Evolutionary conservation across 257 asterid species (phyloP).

Genomic region (Misopates orontium): DNA sequence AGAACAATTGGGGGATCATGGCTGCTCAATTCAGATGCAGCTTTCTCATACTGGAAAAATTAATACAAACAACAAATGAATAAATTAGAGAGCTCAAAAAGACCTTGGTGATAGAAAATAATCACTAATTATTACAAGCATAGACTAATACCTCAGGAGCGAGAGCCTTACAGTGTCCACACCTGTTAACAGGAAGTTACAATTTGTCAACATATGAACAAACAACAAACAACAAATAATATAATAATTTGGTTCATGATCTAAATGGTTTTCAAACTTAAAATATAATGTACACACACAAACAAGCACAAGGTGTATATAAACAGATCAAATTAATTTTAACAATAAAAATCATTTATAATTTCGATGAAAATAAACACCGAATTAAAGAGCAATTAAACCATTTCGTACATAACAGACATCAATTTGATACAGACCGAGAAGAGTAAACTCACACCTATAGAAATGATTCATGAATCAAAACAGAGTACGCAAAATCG

Average conservation of each 20-base stretch:
- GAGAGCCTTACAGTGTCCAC: slow-evolving; percentile 89
- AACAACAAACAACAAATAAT: neutral
- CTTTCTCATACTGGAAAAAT: slow-evolving; percentile 64
- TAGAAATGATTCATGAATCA: too few species aligned
- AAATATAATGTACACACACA: neutral
- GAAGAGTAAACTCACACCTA: neutral
- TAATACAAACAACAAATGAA: neutral
- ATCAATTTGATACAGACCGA: neutral
- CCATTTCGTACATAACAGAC: too few species aligned
- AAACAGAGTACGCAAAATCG: too few species aligned
- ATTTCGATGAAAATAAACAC: neutral
- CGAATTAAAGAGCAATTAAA: too few species aligned
- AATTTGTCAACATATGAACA: slow-evolving; percentile 10
- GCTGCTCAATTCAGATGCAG: slow-evolving; percentile 66
- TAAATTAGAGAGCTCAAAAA: neutral
- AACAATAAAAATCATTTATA: neutral
- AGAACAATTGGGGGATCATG: slow-evolving; percentile 68
- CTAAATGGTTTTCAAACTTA: neutral
- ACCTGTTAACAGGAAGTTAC: slow-evolving; percentile 50
- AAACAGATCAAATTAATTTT: neutral
- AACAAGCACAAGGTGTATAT: neutral
- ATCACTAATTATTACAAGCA: neutral
- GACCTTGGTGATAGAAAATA: neutral
- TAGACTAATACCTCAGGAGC: slow-evolving; percentile 74
- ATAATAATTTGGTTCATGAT: neutral